Conservation (phyloP, 1,139 yeast genomes). For the Zygoascus sp. region DNA sequence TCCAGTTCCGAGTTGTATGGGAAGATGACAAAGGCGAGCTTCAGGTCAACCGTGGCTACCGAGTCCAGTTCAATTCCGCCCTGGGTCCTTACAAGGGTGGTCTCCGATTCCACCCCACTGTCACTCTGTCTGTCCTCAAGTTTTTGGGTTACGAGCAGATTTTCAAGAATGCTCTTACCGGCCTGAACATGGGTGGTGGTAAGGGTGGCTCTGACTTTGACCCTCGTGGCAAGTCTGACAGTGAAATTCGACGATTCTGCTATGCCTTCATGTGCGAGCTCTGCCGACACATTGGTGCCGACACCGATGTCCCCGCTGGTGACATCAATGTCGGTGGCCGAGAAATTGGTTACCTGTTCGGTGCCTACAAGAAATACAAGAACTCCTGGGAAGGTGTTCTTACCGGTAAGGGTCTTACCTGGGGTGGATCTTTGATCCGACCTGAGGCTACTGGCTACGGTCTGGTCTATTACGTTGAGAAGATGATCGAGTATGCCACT, state of each 20-base stretch:
- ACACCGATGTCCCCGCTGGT: slow-evolving; percentile 98
- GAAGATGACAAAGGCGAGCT: slow-evolving; percentile 90
- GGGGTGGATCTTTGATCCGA: slow-evolving; percentile 99
- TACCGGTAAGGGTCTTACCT: slow-evolving; percentile 94
- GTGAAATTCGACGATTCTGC: slow-evolving; percentile 96
- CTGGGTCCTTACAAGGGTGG: slow-evolving; percentile 99
- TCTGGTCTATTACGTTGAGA: slow-evolving; percentile 91
- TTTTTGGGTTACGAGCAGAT: slow-evolving; percentile 98
- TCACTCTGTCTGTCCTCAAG: slow-evolving; percentile 88
- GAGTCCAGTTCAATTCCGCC: slow-evolving; percentile 98
- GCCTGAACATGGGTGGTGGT: slow-evolving; percentile 98
- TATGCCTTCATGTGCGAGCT: slow-evolving; percentile 92
- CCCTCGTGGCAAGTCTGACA: slow-evolving; percentile 90
- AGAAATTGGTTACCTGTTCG: slow-evolving; percentile 89
- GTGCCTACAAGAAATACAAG: slow-evolving; percentile 90
- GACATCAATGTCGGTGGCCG: slow-evolving; percentile 93
- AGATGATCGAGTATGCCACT: slow-evolving; percentile 93
- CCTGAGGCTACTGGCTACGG: slow-evolving; percentile 99
- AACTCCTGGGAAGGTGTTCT: slow-evolving; percentile 96
- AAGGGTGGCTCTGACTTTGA: slow-evolving; percentile 99
- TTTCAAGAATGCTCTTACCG: slow-evolving; percentile 97
- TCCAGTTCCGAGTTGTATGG: slow-evolving; percentile 97
- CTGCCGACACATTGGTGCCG: slow-evolving; percentile 93
- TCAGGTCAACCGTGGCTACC: slow-evolving; percentile 94
- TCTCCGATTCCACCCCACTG: slow-evolving; percentile 95